phyloP scores from a whole-genome alignment of 345 rosid species.

The Salix dunnii region DNA sequence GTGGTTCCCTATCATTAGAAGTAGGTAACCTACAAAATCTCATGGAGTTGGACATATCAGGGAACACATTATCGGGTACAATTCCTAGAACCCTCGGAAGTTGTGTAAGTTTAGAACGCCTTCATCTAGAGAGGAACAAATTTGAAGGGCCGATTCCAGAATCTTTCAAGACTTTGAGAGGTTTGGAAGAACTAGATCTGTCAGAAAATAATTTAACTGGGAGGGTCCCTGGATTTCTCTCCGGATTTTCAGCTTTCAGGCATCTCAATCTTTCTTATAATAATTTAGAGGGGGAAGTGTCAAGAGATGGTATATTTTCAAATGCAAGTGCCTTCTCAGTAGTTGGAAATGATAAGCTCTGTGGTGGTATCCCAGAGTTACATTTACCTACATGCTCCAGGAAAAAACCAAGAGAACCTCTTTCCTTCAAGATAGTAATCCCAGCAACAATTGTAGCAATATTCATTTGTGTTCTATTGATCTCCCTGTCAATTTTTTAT shows the following conservation, averaged over 20 bases:
- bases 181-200: constrained; percentile 20
- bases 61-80: constrained; percentile 22
- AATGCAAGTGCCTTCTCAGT: neutral
- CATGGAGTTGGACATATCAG: constrained; percentile 19
- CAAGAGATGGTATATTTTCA: constrained; percentile 21
- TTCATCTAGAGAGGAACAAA: constrained; percentile 12
- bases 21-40: constrained; percentile 18
- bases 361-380: too few relatives aligned
- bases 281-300: constrained; percentile 17
- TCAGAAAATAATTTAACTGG: constrained; percentile 27
- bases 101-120: constrained; percentile 14
- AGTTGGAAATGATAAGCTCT: too few relatives aligned
- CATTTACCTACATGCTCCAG: too few relatives aligned
- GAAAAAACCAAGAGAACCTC: too few relatives aligned
- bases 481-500: too few relatives aligned
- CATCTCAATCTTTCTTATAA: constrained; percentile 23
- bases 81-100: constrained; percentile 24
- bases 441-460: too few relatives aligned
- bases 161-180: constrained; percentile 15
- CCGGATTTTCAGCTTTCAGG: neutral
- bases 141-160: constrained; percentile 22
- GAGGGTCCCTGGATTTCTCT: constrained; percentile 14
- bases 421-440: too few relatives aligned
- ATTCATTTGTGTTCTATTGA: too few relatives aligned
- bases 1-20: constrained; percentile 27